Conservation (phyloP, 331 rosid genomes). For the Quercus tomentella region DNA sequence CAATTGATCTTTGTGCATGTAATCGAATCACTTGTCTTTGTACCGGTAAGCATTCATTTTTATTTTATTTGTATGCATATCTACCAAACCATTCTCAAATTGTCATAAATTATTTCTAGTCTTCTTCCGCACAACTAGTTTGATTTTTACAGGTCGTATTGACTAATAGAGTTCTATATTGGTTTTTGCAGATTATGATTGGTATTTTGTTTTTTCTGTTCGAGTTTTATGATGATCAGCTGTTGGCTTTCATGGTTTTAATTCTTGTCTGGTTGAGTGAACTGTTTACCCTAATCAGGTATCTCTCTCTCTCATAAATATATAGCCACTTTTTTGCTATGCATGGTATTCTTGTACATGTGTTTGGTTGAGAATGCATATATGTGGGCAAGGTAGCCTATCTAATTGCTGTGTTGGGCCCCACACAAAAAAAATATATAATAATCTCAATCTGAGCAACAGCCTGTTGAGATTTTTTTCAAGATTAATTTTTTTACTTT, state of each 20-base stretch:
- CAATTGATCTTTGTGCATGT: slow-evolving; percentile 98
- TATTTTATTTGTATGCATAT: neutral
- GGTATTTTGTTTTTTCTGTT: slow-evolving; percentile 95
- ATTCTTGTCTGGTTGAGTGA: slow-evolving; percentile 98
- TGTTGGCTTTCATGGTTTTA: slow-evolving; percentile 92
- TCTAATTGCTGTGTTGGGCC: neutral
- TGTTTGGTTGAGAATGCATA: neutral
- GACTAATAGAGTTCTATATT: slow-evolving; percentile 11
- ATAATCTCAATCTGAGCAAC: neutral
- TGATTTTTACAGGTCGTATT: neutral
- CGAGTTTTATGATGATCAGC: slow-evolving; percentile 94
- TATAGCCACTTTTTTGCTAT: neutral
- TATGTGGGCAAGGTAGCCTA: neutral
- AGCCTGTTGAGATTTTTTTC: neutral
- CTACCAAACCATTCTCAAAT: neutral
- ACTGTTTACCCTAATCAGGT: slow-evolving; percentile 92
- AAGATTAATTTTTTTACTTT: neutral
- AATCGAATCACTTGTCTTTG: slow-evolving; percentile 96
- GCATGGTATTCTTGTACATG: neutral
- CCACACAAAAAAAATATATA: no score
- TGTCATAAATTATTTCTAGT: neutral
- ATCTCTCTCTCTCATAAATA: slow-evolving; percentile 19
- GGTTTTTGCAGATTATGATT: slow-evolving; percentile 87
- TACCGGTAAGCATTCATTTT: slow-evolving; percentile 64
- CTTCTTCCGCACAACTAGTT: slow-evolving; percentile 5